These are phyloP conservation scores for Detonula confervacea DNA, from an alignment of 352 stramenopile species.

Conservation along the genomic window DNA sequence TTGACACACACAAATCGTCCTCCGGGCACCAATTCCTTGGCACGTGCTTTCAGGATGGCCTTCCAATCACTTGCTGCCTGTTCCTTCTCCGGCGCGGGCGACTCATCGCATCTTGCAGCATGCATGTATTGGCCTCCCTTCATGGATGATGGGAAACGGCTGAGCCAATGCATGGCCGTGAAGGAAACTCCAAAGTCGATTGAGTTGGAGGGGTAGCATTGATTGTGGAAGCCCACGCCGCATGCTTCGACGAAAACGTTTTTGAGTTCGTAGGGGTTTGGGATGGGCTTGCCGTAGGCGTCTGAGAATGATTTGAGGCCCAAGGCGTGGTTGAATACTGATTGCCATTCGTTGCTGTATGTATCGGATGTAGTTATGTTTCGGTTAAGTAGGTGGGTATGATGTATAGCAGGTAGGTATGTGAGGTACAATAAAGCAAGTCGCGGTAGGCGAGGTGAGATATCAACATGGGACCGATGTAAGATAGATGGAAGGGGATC, in stretches of 20 bases:
- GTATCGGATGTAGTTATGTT: too few species aligned
- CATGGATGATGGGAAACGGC: constrained; percentile 33
- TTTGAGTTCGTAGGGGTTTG: constrained; percentile 37
- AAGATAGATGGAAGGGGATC: too few species aligned
- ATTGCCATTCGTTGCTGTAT: constrained; percentile 61
- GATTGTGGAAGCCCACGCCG: constrained; percentile 57
- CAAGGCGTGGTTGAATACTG: constrained; percentile 59
- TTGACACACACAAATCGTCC: constrained; percentile 62
- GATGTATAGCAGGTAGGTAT: neutral
- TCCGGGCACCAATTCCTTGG: constrained; percentile 53
- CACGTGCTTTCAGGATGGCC: constrained; percentile 49
- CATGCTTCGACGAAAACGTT: constrained; percentile 55
- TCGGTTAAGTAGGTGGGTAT: too few species aligned
- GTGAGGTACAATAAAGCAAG: neutral
- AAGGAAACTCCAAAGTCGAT: constrained; percentile 63
- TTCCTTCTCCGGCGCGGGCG: constrained; percentile 29
- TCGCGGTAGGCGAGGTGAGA: too few species aligned
- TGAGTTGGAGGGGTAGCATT: constrained; percentile 55
- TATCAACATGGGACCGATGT: too few species aligned
- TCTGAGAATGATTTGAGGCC: constrained; percentile 45
- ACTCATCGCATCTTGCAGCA: constrained; percentile 31
- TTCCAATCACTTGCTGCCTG: constrained; percentile 58
- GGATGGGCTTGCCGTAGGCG: constrained; percentile 37
- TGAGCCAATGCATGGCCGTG: constrained; percentile 72
- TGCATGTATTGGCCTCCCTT: constrained; percentile 36